Base-by-base conservation (phyloP, 805 yeast species). In the Hanseniaspora lindneri region DNA sequence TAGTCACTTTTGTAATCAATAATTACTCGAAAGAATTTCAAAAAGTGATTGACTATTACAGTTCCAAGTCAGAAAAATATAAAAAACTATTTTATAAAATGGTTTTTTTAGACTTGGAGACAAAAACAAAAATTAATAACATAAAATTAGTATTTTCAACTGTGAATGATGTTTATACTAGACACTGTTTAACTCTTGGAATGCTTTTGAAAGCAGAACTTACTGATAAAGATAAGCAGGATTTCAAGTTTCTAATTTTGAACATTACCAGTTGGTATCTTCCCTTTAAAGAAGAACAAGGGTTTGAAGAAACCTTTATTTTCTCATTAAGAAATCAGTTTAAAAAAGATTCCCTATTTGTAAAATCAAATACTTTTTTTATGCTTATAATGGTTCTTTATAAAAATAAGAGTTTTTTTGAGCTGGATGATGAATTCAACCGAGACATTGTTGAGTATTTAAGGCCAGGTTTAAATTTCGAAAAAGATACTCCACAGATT, bases 21-120 rank as follows among this genome's bases (percentile, higher is more conserved):
- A 11, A 24, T 1, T 19, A 37, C n/a, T 32, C 49, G 10, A 16
- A 46, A 10, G 43, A 46, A 39, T 46, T 30, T 35, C 21, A 46
- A 39, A 46, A 46, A 9, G 39, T 46, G 19, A 28, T 30, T 24
- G 25, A 37, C 1, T 46, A 46, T n/a, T 46, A 46, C 17, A 37
- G 25, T 8, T 16, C 6, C 9, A 37, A 37, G 16, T 13, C 41
- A 24, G 30, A n/a, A n/a, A 24, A 23, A 16, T 37, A 37, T 25
- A 37, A 37, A 37, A 24, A 11, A 24, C 4, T 24, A n/a, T 37
- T 37, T 24, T n/a, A 37, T 16, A 13, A 37, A 8, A 37, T 37
- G 30, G 9, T 37, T n/a, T 24, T 37, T n/a, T 9, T 37, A 7
- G 41, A 37, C 16, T 37, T 37, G 13, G 19, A 37, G 6, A n/a